Percentiles rank a stretch among this genome's conserved stretches.
phyloP scores from a whole-genome alignment of 164 flowering plant genomes.

The Malania oleifera region DNA sequence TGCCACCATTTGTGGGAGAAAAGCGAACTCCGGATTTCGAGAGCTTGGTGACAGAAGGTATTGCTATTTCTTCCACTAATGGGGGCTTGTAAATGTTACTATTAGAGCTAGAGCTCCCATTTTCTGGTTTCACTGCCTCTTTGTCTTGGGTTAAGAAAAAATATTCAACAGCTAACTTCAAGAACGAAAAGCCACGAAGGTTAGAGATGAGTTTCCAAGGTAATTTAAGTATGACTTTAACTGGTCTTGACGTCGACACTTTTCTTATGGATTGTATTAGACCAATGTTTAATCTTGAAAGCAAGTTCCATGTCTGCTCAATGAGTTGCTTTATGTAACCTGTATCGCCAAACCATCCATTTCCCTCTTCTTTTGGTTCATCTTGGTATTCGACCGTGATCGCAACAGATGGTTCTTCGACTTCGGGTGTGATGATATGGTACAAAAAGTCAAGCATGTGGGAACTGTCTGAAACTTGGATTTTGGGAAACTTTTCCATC shows the following conservation, averaged over 20 bases:
- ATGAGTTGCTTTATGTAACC: slow-evolving; percentile 1
- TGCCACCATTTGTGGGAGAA: slow-evolving; percentile 16
- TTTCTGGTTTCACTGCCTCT: slow-evolving; percentile 18
- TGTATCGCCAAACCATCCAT: background rate
- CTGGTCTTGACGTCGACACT: background rate
- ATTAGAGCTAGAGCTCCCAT: background rate
- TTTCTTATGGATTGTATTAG: too few species aligned
- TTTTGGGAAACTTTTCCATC: background rate
- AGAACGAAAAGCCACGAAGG: slow-evolving; percentile 3
- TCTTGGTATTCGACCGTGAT: background rate
- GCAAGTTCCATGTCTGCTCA: slow-evolving; percentile 2
- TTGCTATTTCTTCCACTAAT: slow-evolving; percentile 33
- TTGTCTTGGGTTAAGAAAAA: background rate
- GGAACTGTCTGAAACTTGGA: background rate
- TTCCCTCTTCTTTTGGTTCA: background rate
- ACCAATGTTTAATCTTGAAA: slow-evolving; percentile 9
- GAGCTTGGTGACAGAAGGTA: slow-evolving; percentile 39
- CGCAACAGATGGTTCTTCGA: background rate
- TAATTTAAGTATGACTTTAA: slow-evolving; percentile 2
- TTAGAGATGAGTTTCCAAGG: slow-evolving; percentile 11
- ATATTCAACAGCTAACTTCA: too few species aligned
- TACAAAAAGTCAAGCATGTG: slow-evolving; percentile 39
- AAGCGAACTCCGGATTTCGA: slow-evolving; percentile 26
- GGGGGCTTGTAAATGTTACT: slow-evolving; percentile 9
- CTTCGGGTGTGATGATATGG: slow-evolving; percentile 17